These are phyloP conservation scores for Artemisia annua DNA, from an alignment of 129 eudicot genomes.

Conservation along the genomic window DNA sequence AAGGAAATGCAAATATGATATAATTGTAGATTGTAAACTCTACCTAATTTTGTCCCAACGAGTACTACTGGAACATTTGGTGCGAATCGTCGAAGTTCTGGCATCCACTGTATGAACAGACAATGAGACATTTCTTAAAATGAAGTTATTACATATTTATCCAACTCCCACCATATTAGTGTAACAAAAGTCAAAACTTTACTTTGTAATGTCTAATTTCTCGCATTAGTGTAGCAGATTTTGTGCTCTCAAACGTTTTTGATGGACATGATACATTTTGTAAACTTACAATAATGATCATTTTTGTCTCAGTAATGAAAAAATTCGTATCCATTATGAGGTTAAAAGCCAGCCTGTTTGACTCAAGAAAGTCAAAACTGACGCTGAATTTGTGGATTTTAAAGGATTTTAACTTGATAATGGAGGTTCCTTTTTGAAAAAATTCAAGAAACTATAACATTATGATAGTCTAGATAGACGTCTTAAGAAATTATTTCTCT, in stretches of 20 bases:
- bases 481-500: neutral
- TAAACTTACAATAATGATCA: too few relatives aligned
- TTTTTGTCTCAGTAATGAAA: neutral
- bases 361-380: neutral
- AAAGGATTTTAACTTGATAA: neutral
- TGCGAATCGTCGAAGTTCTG: slow-evolving; percentile 94
- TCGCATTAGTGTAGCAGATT: neutral
- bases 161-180: neutral
- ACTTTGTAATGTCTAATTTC: slow-evolving; percentile 4
- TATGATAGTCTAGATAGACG: neutral
- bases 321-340: neutral
- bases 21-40: neutral
- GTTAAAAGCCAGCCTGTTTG: neutral
- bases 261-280: too few relatives aligned
- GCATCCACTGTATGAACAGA: slow-evolving; percentile 87
- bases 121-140: slow-evolving; percentile 14
- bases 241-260: neutral
- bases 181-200: slow-evolving; percentile 20
- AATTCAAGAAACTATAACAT: too few relatives aligned
- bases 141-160: neutral
- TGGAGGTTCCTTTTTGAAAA: neutral
- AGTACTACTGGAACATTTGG: slow-evolving; percentile 97
- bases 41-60: slow-evolving; percentile 95
- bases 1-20: neutral
- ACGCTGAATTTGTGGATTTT: too few relatives aligned